phyloP scores from a whole-genome alignment of 2,329 filamentous ascomycete genomes.

The Fusarium verticillioides region DNA sequence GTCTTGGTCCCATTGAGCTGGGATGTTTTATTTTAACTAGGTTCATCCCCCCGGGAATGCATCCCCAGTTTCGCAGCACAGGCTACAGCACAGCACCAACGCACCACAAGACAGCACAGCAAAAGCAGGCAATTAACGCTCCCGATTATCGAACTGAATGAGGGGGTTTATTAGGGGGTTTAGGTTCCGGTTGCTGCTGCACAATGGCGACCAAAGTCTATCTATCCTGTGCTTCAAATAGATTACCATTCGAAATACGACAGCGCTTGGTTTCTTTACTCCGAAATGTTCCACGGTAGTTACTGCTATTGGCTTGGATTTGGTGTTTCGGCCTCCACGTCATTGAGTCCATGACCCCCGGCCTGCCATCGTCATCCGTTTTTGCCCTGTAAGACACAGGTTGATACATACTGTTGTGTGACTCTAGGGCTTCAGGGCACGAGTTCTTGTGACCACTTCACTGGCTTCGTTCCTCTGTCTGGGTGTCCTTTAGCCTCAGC shows the following conservation, averaged over 20 bases:
- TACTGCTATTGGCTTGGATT: neutral
- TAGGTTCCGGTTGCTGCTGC: neutral
- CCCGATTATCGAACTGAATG: neutral
- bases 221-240: neutral
- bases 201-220: slow-evolving; percentile 17
- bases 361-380: slow-evolving; percentile 34
- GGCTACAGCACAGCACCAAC: neutral
- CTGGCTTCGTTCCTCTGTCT: neutral
- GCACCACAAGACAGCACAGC: neutral
- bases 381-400: slow-evolving; percentile 11
- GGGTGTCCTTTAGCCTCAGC: too few species aligned
- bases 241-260: neutral
- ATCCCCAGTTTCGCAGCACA: slow-evolving; percentile 1
- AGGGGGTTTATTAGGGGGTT: neutral
- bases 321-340: slow-evolving; percentile 9
- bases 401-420: neutral
- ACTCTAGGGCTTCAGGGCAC: neutral
- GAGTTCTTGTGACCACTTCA: neutral
- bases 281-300: neutral
- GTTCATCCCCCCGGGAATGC: neutral
- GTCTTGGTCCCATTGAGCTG: neutral
- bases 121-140: neutral
- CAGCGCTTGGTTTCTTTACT: neutral
- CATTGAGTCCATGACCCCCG: slow-evolving; percentile 26
- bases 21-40: slow-evolving; percentile 8